Evolutionary conservation across 192 early-diverging fungal species (phyloP).

Genomic region (Helicostylum pulchrum): DNA sequence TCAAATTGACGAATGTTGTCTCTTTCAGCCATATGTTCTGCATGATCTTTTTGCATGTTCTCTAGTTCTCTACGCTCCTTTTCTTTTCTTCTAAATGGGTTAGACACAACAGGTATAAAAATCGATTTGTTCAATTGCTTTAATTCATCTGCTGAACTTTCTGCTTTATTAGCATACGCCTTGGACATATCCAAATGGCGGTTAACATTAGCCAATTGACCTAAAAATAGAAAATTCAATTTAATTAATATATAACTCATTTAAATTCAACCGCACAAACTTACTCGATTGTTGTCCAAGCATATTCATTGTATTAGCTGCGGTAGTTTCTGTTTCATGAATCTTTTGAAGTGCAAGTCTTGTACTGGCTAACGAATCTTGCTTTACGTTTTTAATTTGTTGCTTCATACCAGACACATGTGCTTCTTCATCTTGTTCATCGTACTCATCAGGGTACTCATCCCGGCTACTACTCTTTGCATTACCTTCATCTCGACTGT

Average conservation of each 20-base stretch:
- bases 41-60: conserved; percentile 45
- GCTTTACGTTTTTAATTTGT: conserved; percentile 59
- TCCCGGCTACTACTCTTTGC: background rate
- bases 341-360: conserved; percentile 61
- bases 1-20: conserved; percentile 55
- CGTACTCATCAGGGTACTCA: conserved; percentile 7
- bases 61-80: conserved; percentile 56
- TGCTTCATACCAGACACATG: conserved; percentile 59
- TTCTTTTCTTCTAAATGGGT: conserved; percentile 64
- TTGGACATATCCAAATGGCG: conserved; percentile 64
- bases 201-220: conserved; percentile 49
- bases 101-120: conserved; percentile 64
- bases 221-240: conserved; percentile 22
- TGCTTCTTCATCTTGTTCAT: conserved; percentile 57
- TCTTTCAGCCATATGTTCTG: conserved; percentile 45
- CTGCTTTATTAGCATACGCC: conserved; percentile 54
- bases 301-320: conserved; percentile 58
- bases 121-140: conserved; percentile 73
- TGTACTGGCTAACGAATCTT: conserved; percentile 66
- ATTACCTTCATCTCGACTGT: background rate
- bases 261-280: too few species aligned
- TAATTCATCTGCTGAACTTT: conserved; percentile 50
- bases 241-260: too few species aligned
- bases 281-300: conserved; percentile 63
- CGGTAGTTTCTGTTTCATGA: conserved; percentile 56